These are phyloP conservation scores for Stemphylium lycopersici DNA, from an alignment of 2,329 filamentous ascomycete species.

Conservation along the genomic window DNA sequence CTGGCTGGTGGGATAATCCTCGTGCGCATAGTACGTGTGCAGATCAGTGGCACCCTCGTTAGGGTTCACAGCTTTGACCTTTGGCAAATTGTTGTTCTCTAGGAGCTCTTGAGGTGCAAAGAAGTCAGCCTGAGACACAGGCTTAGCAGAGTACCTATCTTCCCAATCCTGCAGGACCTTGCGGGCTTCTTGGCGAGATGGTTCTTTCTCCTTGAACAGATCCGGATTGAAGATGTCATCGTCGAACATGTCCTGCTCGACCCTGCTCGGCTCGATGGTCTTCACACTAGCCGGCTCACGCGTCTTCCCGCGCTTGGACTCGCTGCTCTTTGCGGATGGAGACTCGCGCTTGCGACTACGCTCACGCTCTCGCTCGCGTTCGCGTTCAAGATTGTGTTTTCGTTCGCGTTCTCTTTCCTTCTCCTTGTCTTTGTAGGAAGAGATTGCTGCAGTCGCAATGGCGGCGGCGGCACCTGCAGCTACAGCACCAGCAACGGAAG, in stretches of 20 bases:
- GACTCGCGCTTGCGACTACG: slow-evolving; percentile 30
- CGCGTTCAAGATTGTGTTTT: slow-evolving; percentile 13
- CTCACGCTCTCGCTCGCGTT: slow-evolving; percentile 7
- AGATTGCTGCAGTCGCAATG: slow-evolving; percentile 41
- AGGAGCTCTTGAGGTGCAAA: slow-evolving; percentile 54
- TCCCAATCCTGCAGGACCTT: slow-evolving; percentile 53
- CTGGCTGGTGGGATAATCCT: slow-evolving; percentile 41
- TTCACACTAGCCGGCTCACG: slow-evolving; percentile 42
- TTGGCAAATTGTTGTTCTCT: slow-evolving; percentile 47
- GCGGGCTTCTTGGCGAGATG: slow-evolving; percentile 37
- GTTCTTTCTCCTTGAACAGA: slow-evolving; percentile 52
- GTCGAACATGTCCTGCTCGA: slow-evolving; percentile 47
- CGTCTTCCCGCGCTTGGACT: slow-evolving; percentile 29
- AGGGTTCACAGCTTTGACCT: slow-evolving; percentile 45
- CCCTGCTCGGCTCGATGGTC: slow-evolving; percentile 44
- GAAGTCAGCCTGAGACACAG: slow-evolving; percentile 54
- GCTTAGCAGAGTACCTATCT: slow-evolving; percentile 48
- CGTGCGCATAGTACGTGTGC: slow-evolving; percentile 50
- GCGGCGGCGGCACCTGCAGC: slow-evolving; percentile 43
- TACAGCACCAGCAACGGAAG: slow-evolving; percentile 44
- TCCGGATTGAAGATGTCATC: slow-evolving; percentile 56
- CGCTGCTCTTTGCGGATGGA: slow-evolving; percentile 11
- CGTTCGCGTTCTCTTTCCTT: slow-evolving; percentile 19
- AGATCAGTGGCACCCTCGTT: slow-evolving; percentile 54
- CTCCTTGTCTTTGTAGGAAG: slow-evolving; percentile 32